Base-by-base conservation (phyloP, 495 filamentous ascomycete genomes). In the Penicillium bialowiezense region DNA sequence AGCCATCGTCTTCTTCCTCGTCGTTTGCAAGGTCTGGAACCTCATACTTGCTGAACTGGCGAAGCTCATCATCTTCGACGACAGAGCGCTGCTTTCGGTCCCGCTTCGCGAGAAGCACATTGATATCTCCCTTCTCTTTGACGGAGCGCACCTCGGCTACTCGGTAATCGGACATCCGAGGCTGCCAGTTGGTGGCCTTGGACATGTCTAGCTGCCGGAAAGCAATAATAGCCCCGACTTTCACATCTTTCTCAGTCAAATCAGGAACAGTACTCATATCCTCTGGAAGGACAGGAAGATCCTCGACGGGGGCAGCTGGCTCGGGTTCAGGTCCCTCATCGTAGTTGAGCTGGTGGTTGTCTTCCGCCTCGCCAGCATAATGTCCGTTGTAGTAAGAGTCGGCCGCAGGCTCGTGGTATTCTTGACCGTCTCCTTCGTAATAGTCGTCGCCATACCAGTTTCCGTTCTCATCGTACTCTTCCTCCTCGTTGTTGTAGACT, bases 191-290 rank as follows among this genome's bases (percentile, higher is more conserved):
- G 7, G 85, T 89, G 10, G 74, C 81, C 47, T 81, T 83, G 24
- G 87, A 90, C 59, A 91, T 78, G 21, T 83, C 76, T 44, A 89
- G 74, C 46, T 89, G 79, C 55, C 86, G 89, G 79, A 88, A 98
- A 2, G 86, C 84, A 51, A 98, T 82, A 29, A 91, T 73, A 62
- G 86, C 82, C 9, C 86, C 88, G 3, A 71, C 52, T 29, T 74
- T 70, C 14, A 80, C 76, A 26, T 84, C 73, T 3, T 67, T 74
- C 36, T 77, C 65, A 3, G 62, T 60, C 15, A 96, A 67, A 31
- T 63, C 51, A 7, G 81, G 70, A 15, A 90, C 76, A 20, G 70
- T 61, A 10, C 65, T 67, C 7, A 81, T 36, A 64, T 96, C 84
- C 12, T 61, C 63, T 0, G 92, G 91, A 7, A 95, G 64, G 9